A percentile compares a stretch with the other conserved stretches of the same genome.
Evolutionary conservation across 192 early-diverging fungal species (phyloP).

Genomic region (Coemansia sp.): DNA sequence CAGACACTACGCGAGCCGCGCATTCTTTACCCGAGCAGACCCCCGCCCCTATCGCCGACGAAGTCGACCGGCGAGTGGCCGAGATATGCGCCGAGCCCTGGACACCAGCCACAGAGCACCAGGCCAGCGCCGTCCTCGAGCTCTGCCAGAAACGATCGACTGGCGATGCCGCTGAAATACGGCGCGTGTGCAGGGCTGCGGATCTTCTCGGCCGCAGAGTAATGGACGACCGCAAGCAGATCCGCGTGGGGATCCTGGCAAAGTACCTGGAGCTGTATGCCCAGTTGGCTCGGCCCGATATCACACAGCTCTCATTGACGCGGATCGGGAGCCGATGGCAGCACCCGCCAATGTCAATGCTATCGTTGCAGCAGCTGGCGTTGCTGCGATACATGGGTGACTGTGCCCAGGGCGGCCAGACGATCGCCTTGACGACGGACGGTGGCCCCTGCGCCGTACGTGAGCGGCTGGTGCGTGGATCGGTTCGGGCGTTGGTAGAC

Average conservation of each 20-base stretch:
- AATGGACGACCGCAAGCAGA: too few species aligned
- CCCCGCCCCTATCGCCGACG: too few species aligned
- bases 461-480: background rate
- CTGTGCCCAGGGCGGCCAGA: background rate
- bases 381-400: slow-evolving; percentile 13
- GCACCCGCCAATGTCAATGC: slow-evolving; percentile 6
- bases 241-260: background rate
- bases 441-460: background rate
- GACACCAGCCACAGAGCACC: too few species aligned
- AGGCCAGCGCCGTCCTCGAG: too few species aligned
- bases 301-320: slow-evolving; percentile 21
- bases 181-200: slow-evolving; percentile 11
- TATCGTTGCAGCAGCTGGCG: slow-evolving; percentile 24
- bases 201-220: slow-evolving; percentile 14
- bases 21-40: too few species aligned
- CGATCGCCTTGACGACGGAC: background rate
- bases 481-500: slow-evolving; percentile 9
- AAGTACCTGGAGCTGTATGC: slow-evolving; percentile 38
- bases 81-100: too few species aligned
- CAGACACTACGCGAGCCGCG: too few species aligned
- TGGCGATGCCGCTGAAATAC: background rate
- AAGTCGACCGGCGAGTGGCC: too few species aligned
- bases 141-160: background rate
- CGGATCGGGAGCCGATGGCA: slow-evolving; percentile 10
- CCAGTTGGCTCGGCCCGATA: slow-evolving; percentile 28